These are phyloP conservation scores for Botrytis tulipae DNA, from an alignment of 2,329 filamentous ascomycete species.

Conservation along the genomic window DNA sequence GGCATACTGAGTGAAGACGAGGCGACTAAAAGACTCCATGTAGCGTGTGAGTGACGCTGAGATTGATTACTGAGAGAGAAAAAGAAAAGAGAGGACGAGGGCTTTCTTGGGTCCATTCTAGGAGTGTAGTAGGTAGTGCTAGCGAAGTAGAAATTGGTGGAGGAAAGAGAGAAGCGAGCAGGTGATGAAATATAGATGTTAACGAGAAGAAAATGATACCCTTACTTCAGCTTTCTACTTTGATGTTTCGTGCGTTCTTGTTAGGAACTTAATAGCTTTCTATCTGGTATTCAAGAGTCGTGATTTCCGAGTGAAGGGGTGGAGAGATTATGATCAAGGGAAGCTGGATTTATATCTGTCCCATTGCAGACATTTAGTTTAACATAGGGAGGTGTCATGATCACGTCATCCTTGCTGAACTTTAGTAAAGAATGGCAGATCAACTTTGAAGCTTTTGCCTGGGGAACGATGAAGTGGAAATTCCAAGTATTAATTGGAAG, in stretches of 20 bases:
- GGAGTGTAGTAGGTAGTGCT: neutral
- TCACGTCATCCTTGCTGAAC: neutral
- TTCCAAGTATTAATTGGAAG: neutral
- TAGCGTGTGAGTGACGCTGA: neutral
- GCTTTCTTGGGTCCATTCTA: neutral
- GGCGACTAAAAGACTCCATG: neutral
- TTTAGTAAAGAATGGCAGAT: neutral
- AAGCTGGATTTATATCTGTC: neutral
- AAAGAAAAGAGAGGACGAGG: neutral
- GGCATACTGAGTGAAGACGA: neutral
- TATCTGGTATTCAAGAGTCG: neutral
- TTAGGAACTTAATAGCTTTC: neutral
- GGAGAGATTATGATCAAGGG: neutral
- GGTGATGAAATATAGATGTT: neutral
- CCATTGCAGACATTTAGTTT: neutral
- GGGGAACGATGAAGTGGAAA: neutral
- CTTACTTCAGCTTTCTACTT: neutral
- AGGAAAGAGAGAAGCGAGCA: neutral
- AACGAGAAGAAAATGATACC: neutral
- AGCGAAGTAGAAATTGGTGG: neutral
- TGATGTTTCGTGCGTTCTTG: neutral
- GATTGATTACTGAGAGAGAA: neutral
- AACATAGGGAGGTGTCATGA: fast-evolving
- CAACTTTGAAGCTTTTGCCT: neutral
- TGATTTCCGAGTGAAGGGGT: neutral